These are phyloP conservation scores for Wickerhamomyces tratensis DNA, from an alignment of 805 yeast species.

Conservation along the genomic window DNA sequence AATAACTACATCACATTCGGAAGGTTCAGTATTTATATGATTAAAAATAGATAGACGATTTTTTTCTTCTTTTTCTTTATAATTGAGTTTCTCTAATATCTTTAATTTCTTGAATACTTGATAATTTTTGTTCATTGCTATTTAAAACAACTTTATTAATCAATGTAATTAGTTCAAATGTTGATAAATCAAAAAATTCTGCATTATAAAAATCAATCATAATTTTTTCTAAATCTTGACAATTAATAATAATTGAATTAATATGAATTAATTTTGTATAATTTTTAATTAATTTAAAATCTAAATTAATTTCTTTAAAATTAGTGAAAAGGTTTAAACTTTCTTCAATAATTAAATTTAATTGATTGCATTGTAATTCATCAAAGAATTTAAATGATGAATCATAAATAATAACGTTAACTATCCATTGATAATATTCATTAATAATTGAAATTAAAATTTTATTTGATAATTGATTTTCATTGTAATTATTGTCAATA, in stretches of 20 bases:
- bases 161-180: constrained; percentile 26
- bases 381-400: constrained; percentile 5
- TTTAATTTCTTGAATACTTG: constrained; percentile 26
- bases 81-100: constrained; percentile 38
- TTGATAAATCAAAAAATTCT: constrained; percentile 27
- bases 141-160: constrained; percentile 30
- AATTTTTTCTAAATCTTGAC: constrained; percentile 29
- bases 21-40: too few species aligned
- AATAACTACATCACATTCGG: too few species aligned
- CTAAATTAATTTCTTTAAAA: neutral
- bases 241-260: constrained; percentile 8
- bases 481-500: too few species aligned
- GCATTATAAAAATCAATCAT: constrained; percentile 31
- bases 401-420: constrained; percentile 8
- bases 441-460: constrained; percentile 8
- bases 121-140: constrained; percentile 23
- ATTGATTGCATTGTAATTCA: constrained; percentile 15
- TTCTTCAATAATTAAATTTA: constrained; percentile 8
- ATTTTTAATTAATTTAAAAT: constrained; percentile 5
- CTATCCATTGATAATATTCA: constrained; percentile 10
- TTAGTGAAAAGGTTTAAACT: constrained; percentile 4
- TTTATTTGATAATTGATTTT: neutral
- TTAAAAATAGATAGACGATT: too few species aligned
- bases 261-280: constrained; percentile 13
- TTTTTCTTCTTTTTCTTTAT: constrained; percentile 37